A percentile compares a stretch with the other conserved stretches of the same genome.
Conservation (phyloP, 352 stramenopile genomes). For the Globisporangium spiculum region DNA sequence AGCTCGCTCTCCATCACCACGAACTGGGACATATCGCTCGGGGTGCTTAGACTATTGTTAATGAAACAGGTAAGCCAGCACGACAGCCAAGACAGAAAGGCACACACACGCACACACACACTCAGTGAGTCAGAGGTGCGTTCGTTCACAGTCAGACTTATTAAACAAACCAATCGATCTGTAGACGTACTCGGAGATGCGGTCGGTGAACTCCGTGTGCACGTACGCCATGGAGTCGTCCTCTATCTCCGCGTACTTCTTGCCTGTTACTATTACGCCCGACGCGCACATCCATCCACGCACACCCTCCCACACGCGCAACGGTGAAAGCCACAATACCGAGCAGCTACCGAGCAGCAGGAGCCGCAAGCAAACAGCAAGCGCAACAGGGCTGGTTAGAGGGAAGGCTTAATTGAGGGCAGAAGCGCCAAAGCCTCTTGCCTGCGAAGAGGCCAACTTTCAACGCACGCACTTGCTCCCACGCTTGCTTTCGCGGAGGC, state of each 20-base stretch:
- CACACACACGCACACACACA: background rate
- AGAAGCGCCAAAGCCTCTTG: background rate
- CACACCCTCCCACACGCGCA: background rate
- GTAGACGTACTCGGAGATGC: slow-evolving; percentile 20
- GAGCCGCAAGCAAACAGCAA: background rate
- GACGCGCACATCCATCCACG: slow-evolving; percentile 2
- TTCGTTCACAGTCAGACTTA: background rate
- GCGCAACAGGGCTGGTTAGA: background rate
- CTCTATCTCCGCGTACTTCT: background rate
- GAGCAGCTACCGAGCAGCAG: background rate
- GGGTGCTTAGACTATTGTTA: slow-evolving; percentile 5
- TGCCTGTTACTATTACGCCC: background rate
- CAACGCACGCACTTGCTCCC: background rate
- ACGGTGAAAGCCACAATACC: background rate
- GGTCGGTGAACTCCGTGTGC: slow-evolving; percentile 14
- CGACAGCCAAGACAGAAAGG: background rate
- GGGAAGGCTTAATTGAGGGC: too few species aligned
- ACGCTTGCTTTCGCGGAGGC: background rate
- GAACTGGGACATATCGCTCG: slow-evolving; percentile 19
- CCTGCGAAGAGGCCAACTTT: background rate
- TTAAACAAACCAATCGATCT: background rate
- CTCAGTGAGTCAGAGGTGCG: background rate
- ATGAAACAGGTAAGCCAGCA: background rate
- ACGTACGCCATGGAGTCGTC: slow-evolving; percentile 9
- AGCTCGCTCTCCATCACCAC: slow-evolving; percentile 17